Conservation (phyloP, 1,284 basidiomycete species). For the Irpex sp. region DNA sequence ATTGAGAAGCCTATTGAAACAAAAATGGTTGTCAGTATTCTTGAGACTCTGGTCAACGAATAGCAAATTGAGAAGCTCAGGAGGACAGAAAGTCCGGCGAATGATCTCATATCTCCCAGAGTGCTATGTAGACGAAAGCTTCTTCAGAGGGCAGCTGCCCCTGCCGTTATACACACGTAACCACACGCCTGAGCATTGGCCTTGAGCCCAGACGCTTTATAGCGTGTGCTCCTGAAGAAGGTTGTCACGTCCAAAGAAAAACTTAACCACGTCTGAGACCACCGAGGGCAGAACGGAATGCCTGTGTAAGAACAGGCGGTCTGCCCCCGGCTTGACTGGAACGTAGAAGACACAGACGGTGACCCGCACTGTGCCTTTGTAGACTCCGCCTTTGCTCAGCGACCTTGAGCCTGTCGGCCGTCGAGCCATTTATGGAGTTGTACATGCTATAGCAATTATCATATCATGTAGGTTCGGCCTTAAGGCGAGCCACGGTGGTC, state of each 20-base stretch:
- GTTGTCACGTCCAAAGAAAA: constrained; percentile 25
- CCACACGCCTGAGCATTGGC: constrained; percentile 34
- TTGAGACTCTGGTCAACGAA: neutral
- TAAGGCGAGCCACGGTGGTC: constrained; percentile 38
- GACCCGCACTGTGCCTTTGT: constrained; percentile 20
- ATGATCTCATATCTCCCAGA: constrained; percentile 34
- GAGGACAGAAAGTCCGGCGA: constrained; percentile 21
- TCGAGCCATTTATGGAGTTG: constrained; percentile 31
- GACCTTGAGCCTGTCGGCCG: constrained; percentile 25
- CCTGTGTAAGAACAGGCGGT: constrained; percentile 4
- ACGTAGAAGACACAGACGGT: constrained; percentile 14
- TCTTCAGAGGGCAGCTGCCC: constrained; percentile 15
- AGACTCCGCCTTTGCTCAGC: constrained; percentile 41
- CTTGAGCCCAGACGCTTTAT: constrained; percentile 34
- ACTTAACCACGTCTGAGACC: constrained; percentile 41
- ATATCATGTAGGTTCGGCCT: constrained; percentile 41
- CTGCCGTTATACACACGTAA: constrained; percentile 37
- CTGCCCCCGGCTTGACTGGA: constrained; percentile 30
- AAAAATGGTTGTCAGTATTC: neutral
- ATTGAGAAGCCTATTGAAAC: constrained; percentile 1
- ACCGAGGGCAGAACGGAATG: constrained; percentile 23
- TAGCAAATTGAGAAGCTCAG: constrained; percentile 22
- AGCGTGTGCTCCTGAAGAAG: constrained; percentile 22
- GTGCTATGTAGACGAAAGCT: constrained; percentile 5
- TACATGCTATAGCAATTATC: constrained; percentile 3